Conservation (phyloP, 164 flowering plant genomes). For the Vitis rupestris region DNA sequence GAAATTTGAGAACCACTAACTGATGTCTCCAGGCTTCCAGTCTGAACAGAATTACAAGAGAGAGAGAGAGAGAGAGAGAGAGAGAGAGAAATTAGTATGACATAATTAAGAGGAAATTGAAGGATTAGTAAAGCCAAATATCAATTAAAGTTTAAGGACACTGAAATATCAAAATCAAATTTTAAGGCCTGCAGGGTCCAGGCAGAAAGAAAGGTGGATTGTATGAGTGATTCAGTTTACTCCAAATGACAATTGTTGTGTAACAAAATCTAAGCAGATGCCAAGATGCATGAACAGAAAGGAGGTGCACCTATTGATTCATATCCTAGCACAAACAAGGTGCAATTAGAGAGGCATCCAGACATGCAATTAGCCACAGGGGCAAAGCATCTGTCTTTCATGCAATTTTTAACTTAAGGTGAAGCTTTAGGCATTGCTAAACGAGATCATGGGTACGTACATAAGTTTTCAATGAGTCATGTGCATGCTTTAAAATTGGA, state of each 20-base stretch:
- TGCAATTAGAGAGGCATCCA: neutral
- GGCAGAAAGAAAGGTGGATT: neutral
- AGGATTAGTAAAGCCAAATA: no score
- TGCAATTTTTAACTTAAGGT: neutral
- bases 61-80: neutral
- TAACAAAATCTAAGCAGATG: neutral
- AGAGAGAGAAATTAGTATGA: no score
- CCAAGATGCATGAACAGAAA: neutral
- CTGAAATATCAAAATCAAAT: neutral
- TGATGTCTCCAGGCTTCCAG: slow-evolving; percentile 60
- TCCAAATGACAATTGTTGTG: neutral
- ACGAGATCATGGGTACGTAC: no score
- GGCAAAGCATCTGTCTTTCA: neutral
- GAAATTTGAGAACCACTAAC: slow-evolving; percentile 71
- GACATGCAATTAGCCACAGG: neutral
- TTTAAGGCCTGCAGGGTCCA: neutral
- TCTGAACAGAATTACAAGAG: slow-evolving; percentile 29
- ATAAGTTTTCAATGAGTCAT: no score
- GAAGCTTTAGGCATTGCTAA: neutral
- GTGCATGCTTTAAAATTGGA: no score
- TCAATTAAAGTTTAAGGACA: no score
- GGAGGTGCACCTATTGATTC: neutral
- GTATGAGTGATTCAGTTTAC: neutral
- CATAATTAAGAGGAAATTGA: no score
- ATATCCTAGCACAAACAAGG: neutral